These are phyloP conservation scores for Didymella lethalis DNA, from an alignment of 2,329 filamentous ascomycete genomes.

Conservation along the genomic window DNA sequence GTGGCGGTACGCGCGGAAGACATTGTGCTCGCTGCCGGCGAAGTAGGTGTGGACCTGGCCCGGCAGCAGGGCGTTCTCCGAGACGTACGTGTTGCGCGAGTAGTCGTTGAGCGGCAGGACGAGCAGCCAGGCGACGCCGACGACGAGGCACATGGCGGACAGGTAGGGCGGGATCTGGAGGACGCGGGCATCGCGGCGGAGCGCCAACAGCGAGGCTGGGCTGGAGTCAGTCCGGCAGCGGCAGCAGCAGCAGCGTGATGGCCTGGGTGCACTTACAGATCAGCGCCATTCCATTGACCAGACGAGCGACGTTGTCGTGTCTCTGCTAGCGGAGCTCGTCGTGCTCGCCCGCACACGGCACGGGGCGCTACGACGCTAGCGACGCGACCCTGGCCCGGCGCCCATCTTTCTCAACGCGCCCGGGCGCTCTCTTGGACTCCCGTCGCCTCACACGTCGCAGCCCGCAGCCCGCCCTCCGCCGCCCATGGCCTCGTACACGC, in stretches of 20 bases:
- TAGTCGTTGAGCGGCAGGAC: constrained; percentile 90
- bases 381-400: constrained; percentile 12
- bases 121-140: constrained; percentile 89
- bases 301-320: constrained; percentile 19
- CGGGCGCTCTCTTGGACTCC: neutral
- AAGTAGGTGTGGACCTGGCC: constrained; percentile 99
- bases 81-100: constrained; percentile 92
- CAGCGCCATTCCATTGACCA: constrained; percentile 41
- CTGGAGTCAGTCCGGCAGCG: constrained; percentile 27
- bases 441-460: constrained; percentile 16
- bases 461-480: constrained; percentile 13
- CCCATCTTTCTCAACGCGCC: constrained; percentile 26
- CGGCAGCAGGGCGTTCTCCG: constrained; percentile 93
- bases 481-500: constrained; percentile 56
- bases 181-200: constrained; percentile 82
- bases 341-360: neutral
- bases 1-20: constrained; percentile 87
- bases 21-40: constrained; percentile 91
- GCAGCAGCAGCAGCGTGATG: neutral
- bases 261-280: constrained; percentile 37
- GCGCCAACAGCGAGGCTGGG: constrained; percentile 65
- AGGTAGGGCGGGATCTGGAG: constrained; percentile 87
- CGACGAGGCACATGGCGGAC: constrained; percentile 81
- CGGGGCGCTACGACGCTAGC: neutral
- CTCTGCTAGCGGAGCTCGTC: constrained; percentile 23